Percentiles rank a stretch among this genome's conserved stretches.
Conservation (phyloP, 352 stramenopile species). For the Globisporangium alternatum region DNA sequence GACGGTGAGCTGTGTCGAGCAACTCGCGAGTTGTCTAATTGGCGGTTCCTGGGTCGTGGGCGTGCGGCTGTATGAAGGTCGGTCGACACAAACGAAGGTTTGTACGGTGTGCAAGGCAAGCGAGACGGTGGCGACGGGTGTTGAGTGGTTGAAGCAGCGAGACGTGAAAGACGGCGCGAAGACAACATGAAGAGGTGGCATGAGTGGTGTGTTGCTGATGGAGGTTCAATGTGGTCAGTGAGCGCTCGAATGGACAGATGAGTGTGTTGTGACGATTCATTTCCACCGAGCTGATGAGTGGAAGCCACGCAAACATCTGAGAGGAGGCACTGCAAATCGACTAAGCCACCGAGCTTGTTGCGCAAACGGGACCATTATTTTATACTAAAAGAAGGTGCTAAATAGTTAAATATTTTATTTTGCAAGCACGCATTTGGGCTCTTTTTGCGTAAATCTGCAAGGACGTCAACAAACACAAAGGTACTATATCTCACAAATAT, state of each 20-base stretch:
- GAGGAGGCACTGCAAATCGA: neutral
- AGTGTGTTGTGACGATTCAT: neutral
- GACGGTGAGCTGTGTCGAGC: neutral
- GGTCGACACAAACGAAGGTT: neutral
- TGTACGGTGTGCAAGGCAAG: neutral
- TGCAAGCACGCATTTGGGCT: no score
- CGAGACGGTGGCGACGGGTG: neutral
- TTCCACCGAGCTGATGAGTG: neutral
- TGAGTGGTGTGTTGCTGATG: neutral
- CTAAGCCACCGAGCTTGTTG: neutral
- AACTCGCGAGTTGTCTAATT: neutral
- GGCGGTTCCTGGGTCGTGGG: neutral
- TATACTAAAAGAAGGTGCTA: no score
- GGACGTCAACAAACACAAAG: no score
- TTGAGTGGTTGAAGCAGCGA: slow-evolving; percentile 3
- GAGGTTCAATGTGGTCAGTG: slow-evolving; percentile 7
- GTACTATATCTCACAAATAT: no score
- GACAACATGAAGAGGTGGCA: neutral
- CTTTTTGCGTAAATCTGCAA: no score
- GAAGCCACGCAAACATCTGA: neutral
- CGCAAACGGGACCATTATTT: neutral
- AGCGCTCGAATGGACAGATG: neutral
- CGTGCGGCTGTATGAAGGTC: neutral
- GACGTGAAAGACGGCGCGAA: neutral
- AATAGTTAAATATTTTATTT: no score